phyloP scores from a whole-genome alignment of 2,329 filamentous ascomycete species.

The Diaporthe citrichinensis region DNA sequence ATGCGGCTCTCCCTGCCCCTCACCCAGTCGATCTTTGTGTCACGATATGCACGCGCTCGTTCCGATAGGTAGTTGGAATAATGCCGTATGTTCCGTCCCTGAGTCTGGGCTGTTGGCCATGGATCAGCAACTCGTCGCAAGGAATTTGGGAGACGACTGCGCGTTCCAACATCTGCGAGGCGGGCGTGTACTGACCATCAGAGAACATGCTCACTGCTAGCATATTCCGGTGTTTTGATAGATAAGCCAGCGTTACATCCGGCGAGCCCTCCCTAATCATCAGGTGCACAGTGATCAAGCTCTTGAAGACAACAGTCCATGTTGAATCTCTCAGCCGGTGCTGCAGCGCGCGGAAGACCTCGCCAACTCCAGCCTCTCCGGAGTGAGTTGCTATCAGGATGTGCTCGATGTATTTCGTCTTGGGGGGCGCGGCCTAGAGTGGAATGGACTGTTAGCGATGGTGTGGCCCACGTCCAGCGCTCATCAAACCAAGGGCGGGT shows the following conservation, averaged over 20 bases:
- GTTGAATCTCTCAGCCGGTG: slow-evolving; percentile 92
- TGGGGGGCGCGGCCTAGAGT: slow-evolving; percentile 87
- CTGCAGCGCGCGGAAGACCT: slow-evolving; percentile 94
- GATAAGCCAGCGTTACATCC: slow-evolving; percentile 87
- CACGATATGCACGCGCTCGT: slow-evolving; percentile 84
- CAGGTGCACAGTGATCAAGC: slow-evolving; percentile 92
- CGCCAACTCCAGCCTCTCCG: slow-evolving; percentile 93
- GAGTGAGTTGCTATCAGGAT: slow-evolving; percentile 96
- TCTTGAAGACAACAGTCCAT: slow-evolving; percentile 99
- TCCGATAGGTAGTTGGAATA: slow-evolving; percentile 91
- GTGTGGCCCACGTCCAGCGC: slow-evolving; percentile 37
- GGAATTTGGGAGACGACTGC: background rate
- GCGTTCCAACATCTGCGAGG: background rate
- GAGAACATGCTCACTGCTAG: slow-evolving; percentile 92
- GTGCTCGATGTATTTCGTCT: slow-evolving; percentile 99
- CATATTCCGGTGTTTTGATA: slow-evolving; percentile 85
- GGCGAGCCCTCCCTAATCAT: slow-evolving; percentile 97
- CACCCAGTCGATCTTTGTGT: slow-evolving; percentile 92
- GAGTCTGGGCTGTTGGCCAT: slow-evolving; percentile 81
- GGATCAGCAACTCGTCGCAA: slow-evolving; percentile 43
- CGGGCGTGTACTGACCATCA: slow-evolving; percentile 75
- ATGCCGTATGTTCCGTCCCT: slow-evolving; percentile 93
- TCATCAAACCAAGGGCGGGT: slow-evolving; percentile 1
- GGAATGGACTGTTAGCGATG: slow-evolving; percentile 40
- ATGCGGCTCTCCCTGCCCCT: slow-evolving; percentile 84